Conservation (phyloP, 768 basidiomycete genomes). For the Rhodotorula graminis region DNA sequence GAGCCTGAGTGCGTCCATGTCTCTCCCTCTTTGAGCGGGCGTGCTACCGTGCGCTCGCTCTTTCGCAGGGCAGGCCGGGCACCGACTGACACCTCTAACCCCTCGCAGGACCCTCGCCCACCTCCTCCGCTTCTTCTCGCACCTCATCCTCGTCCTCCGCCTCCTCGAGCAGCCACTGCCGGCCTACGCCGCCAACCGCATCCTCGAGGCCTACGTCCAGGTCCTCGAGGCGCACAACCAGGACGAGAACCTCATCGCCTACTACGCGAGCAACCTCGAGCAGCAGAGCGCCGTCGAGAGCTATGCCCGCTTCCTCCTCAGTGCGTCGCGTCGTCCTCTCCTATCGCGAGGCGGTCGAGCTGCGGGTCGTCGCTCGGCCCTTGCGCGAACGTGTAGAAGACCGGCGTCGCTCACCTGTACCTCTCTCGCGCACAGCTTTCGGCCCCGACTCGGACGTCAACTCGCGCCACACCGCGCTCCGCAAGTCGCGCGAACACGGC, state of each 20-base stretch:
- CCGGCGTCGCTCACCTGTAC: too few species aligned
- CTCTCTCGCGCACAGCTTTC: constrained; percentile 42
- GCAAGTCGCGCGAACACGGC: constrained; percentile 73
- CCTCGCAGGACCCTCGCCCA: constrained; percentile 37
- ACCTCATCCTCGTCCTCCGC: constrained; percentile 80
- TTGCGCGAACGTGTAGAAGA: too few species aligned
- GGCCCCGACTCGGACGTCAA: constrained; percentile 49
- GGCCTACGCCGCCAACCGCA: constrained; percentile 66
- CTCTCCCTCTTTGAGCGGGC: too few species aligned
- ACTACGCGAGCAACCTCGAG: constrained; percentile 86
- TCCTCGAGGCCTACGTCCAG: constrained; percentile 81
- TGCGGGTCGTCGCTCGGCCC: neutral
- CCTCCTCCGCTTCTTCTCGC: constrained; percentile 72
- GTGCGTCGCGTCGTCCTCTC: constrained; percentile 41
- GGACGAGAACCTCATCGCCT: constrained; percentile 76
- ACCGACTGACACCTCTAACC: neutral
- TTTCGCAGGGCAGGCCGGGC: too few species aligned
- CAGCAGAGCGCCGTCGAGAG: constrained; percentile 81
- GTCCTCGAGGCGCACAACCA: constrained; percentile 68
- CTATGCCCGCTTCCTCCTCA: constrained; percentile 80
- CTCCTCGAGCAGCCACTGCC: constrained; percentile 64
- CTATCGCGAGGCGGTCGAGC: neutral
- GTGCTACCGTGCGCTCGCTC: neutral
- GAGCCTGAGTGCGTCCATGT: constrained; percentile 45
- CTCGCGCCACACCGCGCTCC: constrained; percentile 66